Conservation (phyloP, 139 green algal genomes). For the Chlamydomonas applanata region DNA sequence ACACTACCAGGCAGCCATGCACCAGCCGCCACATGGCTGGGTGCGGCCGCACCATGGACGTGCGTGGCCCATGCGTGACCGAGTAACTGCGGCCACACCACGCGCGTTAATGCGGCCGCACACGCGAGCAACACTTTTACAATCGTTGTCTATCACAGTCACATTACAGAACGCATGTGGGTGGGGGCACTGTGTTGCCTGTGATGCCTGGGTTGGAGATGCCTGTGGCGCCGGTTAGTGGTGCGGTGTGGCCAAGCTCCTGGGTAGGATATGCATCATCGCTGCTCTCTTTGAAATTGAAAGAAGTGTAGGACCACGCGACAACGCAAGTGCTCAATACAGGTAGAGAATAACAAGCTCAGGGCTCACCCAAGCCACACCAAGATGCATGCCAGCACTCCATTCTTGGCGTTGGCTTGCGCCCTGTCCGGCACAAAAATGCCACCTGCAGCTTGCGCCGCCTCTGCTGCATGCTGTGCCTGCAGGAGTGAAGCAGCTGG, state of each 20-base stretch:
- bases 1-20: constrained; percentile 77
- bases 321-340: too few relatives aligned
- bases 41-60: constrained; percentile 85
- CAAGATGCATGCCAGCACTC: constrained; percentile 5
- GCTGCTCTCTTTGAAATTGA: too few relatives aligned
- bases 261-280: too few relatives aligned
- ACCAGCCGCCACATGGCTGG: constrained; percentile 84
- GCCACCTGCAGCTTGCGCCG: neutral
- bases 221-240: too few relatives aligned
- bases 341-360: too few relatives aligned
- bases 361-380: neutral
- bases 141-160: neutral
- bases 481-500: too few relatives aligned
- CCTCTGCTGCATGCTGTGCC: neutral
- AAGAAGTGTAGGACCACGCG: too few relatives aligned
- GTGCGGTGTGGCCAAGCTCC: too few relatives aligned
- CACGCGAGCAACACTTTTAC: neutral
- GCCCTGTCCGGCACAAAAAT: constrained; percentile 12
- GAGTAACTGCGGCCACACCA: constrained; percentile 62
- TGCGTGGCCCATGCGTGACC: constrained; percentile 65
- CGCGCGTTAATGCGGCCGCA: too few relatives aligned
- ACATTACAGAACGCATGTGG: neutral
- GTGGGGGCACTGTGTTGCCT: neutral
- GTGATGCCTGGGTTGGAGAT: neutral
- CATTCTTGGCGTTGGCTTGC: constrained; percentile 3